A percentile compares a stretch with the other conserved stretches of the same genome.
Evolutionary conservation across 257 asterid genomes (phyloP).

Genomic region (Solanum etuberosum): DNA sequence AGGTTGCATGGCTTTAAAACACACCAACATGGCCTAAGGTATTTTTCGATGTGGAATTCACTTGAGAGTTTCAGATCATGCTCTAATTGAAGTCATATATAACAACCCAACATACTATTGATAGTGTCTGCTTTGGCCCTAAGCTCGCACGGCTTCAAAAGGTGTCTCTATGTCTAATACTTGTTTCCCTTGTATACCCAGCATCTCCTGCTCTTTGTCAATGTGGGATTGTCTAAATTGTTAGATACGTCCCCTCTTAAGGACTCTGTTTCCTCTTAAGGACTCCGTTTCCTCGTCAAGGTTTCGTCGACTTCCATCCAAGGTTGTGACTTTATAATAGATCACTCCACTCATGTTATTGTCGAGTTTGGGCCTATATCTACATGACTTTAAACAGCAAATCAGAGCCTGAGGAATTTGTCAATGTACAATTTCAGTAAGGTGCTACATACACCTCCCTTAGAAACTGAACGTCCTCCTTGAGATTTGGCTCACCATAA

Average conservation of each 20-base stretch:
- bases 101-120: background rate
- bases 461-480: background rate
- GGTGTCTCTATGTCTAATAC: background rate
- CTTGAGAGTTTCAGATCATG: background rate
- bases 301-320: background rate
- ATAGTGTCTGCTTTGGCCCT: background rate
- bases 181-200: background rate
- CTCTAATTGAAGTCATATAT: background rate
- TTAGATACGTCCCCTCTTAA: background rate
- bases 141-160: background rate
- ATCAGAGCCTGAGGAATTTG: background rate
- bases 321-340: background rate
- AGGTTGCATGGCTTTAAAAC: background rate
- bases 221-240: background rate
- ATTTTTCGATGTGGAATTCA: background rate
- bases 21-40: background rate
- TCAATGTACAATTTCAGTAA: background rate
- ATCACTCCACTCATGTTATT: background rate
- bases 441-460: background rate
- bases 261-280: background rate
- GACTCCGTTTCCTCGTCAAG: background rate
- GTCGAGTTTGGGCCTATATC: background rate
- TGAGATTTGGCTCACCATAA: background rate
- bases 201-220: background rate
- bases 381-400: background rate